Evolutionary conservation across 108 stramenopile genomes (phyloP).

Genomic region (Fragilariopsis cylindrus): DNA sequence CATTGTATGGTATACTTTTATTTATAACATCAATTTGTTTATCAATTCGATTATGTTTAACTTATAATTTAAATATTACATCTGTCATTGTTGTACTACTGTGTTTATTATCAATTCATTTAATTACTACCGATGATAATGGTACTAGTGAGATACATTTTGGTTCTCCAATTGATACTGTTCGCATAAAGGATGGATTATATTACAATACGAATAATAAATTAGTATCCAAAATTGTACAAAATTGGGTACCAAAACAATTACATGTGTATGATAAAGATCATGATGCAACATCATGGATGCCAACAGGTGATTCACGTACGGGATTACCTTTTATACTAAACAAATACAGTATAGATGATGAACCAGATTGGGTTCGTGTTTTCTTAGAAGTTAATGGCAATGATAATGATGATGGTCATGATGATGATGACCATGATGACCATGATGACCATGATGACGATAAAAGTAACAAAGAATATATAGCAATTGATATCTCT

Average conservation of each 20-base stretch:
- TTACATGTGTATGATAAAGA: slow-evolving; percentile 49
- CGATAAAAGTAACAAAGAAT: slow-evolving; percentile 31
- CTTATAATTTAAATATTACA: slow-evolving; percentile 4
- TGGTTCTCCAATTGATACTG: slow-evolving; percentile 23
- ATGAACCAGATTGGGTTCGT: slow-evolving; percentile 50
- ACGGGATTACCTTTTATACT: slow-evolving; percentile 83
- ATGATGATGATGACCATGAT: background rate
- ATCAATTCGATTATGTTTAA: slow-evolving; percentile 12
- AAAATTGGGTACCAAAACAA: slow-evolving; percentile 54
- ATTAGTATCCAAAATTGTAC: slow-evolving; percentile 44
- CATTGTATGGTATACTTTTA: slow-evolving; percentile 42
- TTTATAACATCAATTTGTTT: slow-evolving; percentile 41
- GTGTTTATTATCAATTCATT: slow-evolving; percentile 12
- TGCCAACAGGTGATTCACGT: slow-evolving; percentile 79
- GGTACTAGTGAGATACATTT: slow-evolving; percentile 16
- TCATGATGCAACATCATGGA: slow-evolving; percentile 70
- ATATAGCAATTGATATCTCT: slow-evolving; percentile 80
- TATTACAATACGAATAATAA: slow-evolving; percentile 57
- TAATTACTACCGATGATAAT: slow-evolving; percentile 22
- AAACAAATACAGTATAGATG: slow-evolving; percentile 23
- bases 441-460: background rate
- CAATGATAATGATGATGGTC: slow-evolving; percentile 40
- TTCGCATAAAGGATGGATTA: slow-evolving; percentile 57
- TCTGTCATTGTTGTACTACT: slow-evolving; percentile 9
- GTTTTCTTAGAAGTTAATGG: slow-evolving; percentile 49